Evolutionary conservation across 306 rosid genomes (phyloP).

Genomic region (Pueraria montana): DNA sequence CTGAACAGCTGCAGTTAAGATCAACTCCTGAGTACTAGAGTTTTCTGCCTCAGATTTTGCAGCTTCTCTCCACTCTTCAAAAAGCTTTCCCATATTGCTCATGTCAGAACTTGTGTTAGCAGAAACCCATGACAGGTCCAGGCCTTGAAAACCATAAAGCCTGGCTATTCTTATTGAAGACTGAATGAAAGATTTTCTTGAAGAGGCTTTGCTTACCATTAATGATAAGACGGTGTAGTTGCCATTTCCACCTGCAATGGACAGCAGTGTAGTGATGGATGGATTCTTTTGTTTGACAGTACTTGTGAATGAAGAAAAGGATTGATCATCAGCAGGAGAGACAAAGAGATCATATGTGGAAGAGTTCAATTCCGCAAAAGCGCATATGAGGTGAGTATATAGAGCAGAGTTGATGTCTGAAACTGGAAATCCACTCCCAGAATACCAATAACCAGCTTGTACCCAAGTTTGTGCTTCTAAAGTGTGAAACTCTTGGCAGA

Average conservation of each 20-base stretch:
- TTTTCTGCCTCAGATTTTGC: slow-evolving; percentile 1
- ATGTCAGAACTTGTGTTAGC: slow-evolving; percentile 43
- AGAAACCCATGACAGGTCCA: slow-evolving; percentile 49
- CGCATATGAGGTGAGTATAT: slow-evolving; percentile 53
- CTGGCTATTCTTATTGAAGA: slow-evolving; percentile 51
- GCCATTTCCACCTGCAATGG: slow-evolving; percentile 32
- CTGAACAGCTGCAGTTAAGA: slow-evolving; percentile 2
- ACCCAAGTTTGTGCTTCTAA: slow-evolving; percentile 51
- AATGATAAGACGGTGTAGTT: not conserved
- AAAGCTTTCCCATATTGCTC: slow-evolving; percentile 30
- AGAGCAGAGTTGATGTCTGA: slow-evolving; percentile 51
- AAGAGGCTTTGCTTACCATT: slow-evolving; percentile 26
- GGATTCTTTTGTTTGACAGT: slow-evolving; percentile 48
- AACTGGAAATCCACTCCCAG: not conserved
- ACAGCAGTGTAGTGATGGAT: slow-evolving; percentile 42
- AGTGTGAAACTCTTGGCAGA: not conserved
- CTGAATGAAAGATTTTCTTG: slow-evolving; percentile 48
- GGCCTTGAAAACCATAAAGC: slow-evolving; percentile 53
- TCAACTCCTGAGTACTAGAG: not conserved
- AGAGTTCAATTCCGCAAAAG: slow-evolving; percentile 46
- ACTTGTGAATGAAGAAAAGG: slow-evolving; percentile 47
- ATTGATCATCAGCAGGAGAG: not conserved
- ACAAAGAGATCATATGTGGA: slow-evolving; percentile 49
- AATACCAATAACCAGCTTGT: slow-evolving; percentile 49
- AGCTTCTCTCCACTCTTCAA: slow-evolving; percentile 2